Base-by-base conservation (phyloP, 495 filamentous ascomycete species). In the Penicillium fimorum region DNA sequence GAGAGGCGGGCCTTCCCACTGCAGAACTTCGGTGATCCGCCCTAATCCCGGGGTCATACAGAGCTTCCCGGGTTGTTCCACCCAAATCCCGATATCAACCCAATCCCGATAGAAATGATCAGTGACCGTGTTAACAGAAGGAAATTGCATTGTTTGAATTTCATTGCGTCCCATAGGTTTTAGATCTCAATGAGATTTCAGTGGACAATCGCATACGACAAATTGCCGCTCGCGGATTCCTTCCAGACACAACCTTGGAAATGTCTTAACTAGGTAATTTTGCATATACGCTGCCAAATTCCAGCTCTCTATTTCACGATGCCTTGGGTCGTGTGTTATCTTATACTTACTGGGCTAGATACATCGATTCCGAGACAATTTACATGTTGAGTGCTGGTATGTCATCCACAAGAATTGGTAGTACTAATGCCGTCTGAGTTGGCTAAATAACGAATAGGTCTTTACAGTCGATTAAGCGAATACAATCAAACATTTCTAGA, bases 31-130 rank as follows among this genome's bases (percentile, higher is more conserved):
- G 17, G 12, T 37, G 17, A 18, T 37, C 47, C 24, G 48, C 47
- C 22, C 18, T 25, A 50, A 50, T 50, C 48, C 48, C 48, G 48
- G 38, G n/a, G 22, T 18, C 24, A 27, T 40, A 38, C 47, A 49
- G 13, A 33, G 35, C 33, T 40, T 30, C 27, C 27, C 45, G 45
- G 45, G 17, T 17, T 24, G 33, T 50, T 20, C 38, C 48, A 50
- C 18, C 17, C 30, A 50, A 50, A 50, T 29, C 35, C 48, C 48
- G 48, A 50, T 27, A 29, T 18, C 17, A 48, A 12, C 18, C 13
- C 18, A 50, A 50, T 22, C 32, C 32, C 48, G 32, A 50, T n/a
- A 33, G 17, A 8, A 22, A 33, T 22, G 29, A 33, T 5, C 35
- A 17, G 35, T 8, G 15, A 38, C 15, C 3, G n/a, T 38, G 13